phyloP scores from a whole-genome alignment of 78 protist species.

The Chrysochromulina tobinii region DNA sequence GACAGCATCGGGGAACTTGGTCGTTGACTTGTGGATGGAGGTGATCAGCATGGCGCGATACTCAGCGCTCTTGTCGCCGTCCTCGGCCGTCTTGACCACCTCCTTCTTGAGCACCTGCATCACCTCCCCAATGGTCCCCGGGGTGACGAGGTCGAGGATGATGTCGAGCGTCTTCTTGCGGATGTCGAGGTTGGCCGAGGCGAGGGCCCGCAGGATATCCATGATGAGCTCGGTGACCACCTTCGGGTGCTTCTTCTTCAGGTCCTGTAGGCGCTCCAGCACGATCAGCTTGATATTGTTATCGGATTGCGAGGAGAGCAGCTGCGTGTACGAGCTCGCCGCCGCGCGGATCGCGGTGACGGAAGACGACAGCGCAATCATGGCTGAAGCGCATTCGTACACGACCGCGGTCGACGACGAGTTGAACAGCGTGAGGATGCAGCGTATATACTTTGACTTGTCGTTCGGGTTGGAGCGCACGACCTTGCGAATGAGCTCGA shows the following conservation, averaged over 20 bases:
- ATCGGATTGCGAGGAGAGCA: constrained; percentile 80
- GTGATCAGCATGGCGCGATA: constrained; percentile 83
- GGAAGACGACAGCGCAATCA: constrained; percentile 69
- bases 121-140: constrained; percentile 77
- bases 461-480: constrained; percentile 57
- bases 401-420: neutral
- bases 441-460: constrained; percentile 69
- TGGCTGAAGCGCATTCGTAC: constrained; percentile 43
- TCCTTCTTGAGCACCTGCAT: constrained; percentile 87
- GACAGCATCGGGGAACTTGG: constrained; percentile 87
- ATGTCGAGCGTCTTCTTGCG: constrained; percentile 78
- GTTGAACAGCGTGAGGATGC: constrained; percentile 65
- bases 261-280: constrained; percentile 69
- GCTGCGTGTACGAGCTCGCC: constrained; percentile 74
- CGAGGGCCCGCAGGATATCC: constrained; percentile 90
- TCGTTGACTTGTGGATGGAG: constrained; percentile 84
- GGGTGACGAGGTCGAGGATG: constrained; percentile 76
- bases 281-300: constrained; percentile 93
- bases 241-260: constrained; percentile 61
- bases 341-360: constrained; percentile 52
- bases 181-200: constrained; percentile 86
- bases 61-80: constrained; percentile 30
- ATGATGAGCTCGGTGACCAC: constrained; percentile 82
- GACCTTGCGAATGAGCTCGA: constrained; percentile 85
- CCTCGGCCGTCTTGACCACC: constrained; percentile 63